phyloP scores from a whole-genome alignment of 108 stramenopile genomes.

The Cylindrotheca closterium region DNA sequence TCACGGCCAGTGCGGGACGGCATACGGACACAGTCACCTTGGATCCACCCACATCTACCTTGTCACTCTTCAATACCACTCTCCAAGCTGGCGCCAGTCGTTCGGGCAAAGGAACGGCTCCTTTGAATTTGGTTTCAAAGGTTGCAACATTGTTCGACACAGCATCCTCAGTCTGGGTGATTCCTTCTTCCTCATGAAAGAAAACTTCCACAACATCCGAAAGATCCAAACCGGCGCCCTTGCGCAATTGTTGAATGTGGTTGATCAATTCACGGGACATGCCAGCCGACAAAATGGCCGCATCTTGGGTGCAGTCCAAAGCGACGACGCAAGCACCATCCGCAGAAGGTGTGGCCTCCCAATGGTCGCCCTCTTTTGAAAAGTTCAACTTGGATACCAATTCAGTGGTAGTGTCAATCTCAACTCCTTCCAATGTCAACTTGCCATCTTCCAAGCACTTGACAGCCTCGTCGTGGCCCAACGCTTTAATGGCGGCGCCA shows the following conservation, averaged over 20 bases:
- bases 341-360: slow-evolving; percentile 79
- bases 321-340: slow-evolving; percentile 94
- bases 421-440: slow-evolving; percentile 77
- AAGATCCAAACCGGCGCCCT: slow-evolving; percentile 86
- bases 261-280: slow-evolving; percentile 94
- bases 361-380: slow-evolving; percentile 88
- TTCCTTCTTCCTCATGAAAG: slow-evolving; percentile 75
- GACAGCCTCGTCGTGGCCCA: slow-evolving; percentile 85
- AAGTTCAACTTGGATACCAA: slow-evolving; percentile 89
- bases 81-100: slow-evolving; percentile 70
- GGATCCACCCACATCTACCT: slow-evolving; percentile 75
- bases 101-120: slow-evolving; percentile 74
- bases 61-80: slow-evolving; percentile 61
- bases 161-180: slow-evolving; percentile 60
- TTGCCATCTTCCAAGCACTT: slow-evolving; percentile 74
- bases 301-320: slow-evolving; percentile 95
- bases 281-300: slow-evolving; percentile 87
- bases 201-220: slow-evolving; percentile 90
- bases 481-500: slow-evolving; percentile 41
- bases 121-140: slow-evolving; percentile 81
- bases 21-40: slow-evolving; percentile 74
- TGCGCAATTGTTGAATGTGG: slow-evolving; percentile 96
- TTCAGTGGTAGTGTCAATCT: slow-evolving; percentile 76
- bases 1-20: slow-evolving; percentile 70
- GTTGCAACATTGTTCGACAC: slow-evolving; percentile 66